phyloP scores from a whole-genome alignment of 352 stramenopile genomes.

The Phytopythium sindhum region DNA sequence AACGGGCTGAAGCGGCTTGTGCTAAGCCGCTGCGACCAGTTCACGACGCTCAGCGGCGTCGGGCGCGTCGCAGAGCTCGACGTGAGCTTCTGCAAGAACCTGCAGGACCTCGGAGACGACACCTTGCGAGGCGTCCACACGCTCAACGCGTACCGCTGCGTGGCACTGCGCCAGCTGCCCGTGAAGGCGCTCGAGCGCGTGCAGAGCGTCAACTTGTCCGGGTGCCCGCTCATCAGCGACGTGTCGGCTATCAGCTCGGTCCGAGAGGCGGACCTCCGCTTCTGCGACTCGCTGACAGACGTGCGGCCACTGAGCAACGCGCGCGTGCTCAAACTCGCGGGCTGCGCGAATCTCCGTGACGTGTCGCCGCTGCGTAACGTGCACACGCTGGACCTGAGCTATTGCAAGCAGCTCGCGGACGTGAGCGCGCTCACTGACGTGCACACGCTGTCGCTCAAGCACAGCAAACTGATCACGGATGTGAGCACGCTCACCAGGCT shows the following conservation, averaged over 20 bases:
- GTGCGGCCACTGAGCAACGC: constrained; percentile 25
- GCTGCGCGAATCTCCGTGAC: constrained; percentile 41
- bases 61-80: constrained; percentile 45
- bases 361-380: constrained; percentile 45
- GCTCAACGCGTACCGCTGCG: constrained; percentile 53
- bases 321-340: constrained; percentile 55
- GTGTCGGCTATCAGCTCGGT: constrained; percentile 31
- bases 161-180: constrained; percentile 11
- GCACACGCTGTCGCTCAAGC: constrained; percentile 59
- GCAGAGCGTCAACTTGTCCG: constrained; percentile 51
- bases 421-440: constrained; percentile 42
- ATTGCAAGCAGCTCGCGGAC: constrained; percentile 49
- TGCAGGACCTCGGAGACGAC: constrained; percentile 23
- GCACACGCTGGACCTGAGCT: constrained; percentile 59
- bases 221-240: constrained; percentile 47
- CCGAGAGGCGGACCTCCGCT: constrained; percentile 54
- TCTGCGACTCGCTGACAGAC: constrained; percentile 63
- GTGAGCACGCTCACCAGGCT: constrained; percentile 39
- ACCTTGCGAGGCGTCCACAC: constrained; percentile 27
- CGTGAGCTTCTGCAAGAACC: constrained; percentile 66
- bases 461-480: constrained; percentile 44
- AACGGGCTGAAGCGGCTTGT: constrained; percentile 39
- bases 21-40: constrained; percentile 46
- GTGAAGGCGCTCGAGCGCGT: constrained; percentile 30
- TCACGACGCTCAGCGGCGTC: constrained; percentile 42